Evolutionary conservation across 2,329 filamentous ascomycete species (phyloP), one percentile per base, ranked within the genome.

Genomic region (Clarireedia paspali): DNA sequence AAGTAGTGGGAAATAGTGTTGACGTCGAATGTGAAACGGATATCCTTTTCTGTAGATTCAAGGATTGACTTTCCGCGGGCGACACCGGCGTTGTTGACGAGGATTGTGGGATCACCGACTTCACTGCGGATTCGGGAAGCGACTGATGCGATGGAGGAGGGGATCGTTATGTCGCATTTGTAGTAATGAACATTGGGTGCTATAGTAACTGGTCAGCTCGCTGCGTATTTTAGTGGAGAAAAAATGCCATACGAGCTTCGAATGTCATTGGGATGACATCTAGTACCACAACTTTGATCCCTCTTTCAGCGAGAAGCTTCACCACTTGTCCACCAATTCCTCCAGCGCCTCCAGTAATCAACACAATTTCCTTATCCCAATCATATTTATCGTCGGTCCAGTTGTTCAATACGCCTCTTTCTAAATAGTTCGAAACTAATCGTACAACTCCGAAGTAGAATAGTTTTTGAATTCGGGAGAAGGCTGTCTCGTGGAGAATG

Each of bases 11-110:
- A 75, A 34, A 89, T 68, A 0, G 82, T 74, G 71, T 90, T 91
- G 63, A 90, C 83, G 57, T 84, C 82, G 68, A 89, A 88, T 51
- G 84, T 87, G 63, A 84, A 80, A 39, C 80, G 79, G 60, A 87
- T 75, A 61, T 84, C 79, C 20, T 73, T 73, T 51, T 84, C 79
- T 1, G 76, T 76, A 23, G 76, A 69, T 27, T 79, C 75, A 47
- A 89, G 75, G 60, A 91, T 77, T 5, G 76, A 78, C 61, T 81
- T 81, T 58, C 83, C 83, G 56, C 77, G 77, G 15, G 75, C 79
- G 27, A 86, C 77, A 58, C 85, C 85, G 7, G 86, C 85, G 65
- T 88, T 88, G 73, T 88, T 87, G 72, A 88, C 84, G 4, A 90
- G 74, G 59, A 90, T 74, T 0, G 85, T 89, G 0, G 86, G 87